Conservation (phyloP, 2,329 filamentous ascomycete genomes). For the Shiraia bambusicola region DNA sequence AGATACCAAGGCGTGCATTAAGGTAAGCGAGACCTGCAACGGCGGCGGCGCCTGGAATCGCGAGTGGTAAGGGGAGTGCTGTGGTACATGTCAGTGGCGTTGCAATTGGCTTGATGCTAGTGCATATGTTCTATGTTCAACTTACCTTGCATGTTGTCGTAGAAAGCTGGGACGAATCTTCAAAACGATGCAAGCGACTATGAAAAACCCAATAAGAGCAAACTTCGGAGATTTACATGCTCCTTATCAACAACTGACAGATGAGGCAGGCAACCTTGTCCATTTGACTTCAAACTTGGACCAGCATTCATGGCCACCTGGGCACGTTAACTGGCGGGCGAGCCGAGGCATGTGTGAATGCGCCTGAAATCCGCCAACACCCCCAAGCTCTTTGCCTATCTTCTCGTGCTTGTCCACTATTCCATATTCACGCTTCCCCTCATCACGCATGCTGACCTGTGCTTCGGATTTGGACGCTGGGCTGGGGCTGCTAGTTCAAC, state of each 20-base stretch:
- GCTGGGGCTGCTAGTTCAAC: too few relatives aligned
- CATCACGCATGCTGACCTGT: conserved; percentile 1
- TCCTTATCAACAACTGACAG: not conserved
- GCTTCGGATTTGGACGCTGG: not conserved
- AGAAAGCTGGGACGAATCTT: too few relatives aligned
- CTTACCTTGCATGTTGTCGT: conserved; percentile 11
- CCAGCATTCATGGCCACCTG: not conserved
- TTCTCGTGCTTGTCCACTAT: not conserved
- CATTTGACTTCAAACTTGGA: too few relatives aligned
- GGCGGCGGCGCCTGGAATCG: conserved; percentile 37
- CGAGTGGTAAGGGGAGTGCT: conserved; percentile 34
- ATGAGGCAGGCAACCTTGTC: not conserved
- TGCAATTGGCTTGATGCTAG: not conserved
- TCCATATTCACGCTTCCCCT: conserved; percentile 7
- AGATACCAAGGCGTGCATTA: conserved; percentile 67
- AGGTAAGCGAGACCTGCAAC: conserved; percentile 59
- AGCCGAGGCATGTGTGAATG: conserved; percentile 1
- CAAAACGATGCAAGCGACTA: not conserved
- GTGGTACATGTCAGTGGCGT: conserved; percentile 3
- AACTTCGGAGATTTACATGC: too few relatives aligned
- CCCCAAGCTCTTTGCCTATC: not conserved
- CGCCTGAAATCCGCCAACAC: not conserved
- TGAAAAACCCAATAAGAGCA: too few relatives aligned
- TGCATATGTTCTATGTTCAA: not conserved
- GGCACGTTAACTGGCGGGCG: too few relatives aligned